Base-by-base conservation (phyloP, 148 eudicot species). In the Spergularia marina region DNA sequence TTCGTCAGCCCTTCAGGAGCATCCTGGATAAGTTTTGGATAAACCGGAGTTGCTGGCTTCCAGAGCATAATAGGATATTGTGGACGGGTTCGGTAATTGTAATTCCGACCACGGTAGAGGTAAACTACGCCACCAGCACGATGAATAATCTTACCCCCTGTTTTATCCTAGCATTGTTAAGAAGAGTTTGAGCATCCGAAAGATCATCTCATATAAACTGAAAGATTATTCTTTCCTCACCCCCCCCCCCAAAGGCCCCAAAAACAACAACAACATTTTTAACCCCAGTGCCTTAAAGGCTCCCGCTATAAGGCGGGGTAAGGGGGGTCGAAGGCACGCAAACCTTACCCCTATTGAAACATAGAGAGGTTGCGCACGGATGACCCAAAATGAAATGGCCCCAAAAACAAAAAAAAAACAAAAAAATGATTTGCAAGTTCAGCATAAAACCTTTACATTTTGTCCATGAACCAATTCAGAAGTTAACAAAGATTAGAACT, bases 21-120 rank as follows among this genome's bases (percentile, higher is more conserved):
- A 73, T 88, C 92, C 84, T 90, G 91, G 73, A 95, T 95, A 67
- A 95, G 98, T 81, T 94, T 94, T 6, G 98, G 98, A 66, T 95
- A 95, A 74, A 95, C 96, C 1, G 98, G 98, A 36, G 97, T 77
- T 62, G 97, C 98, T 66, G 98, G 97, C 86, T 92, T 95, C 98
- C 98, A 95, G 16, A 95, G 92, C 98, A 95, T 92, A 73, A 90
- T 76, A 1, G 98, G 98, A 66, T 84, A 89, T 71, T 81, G 74
- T 39, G 98, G 98, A 56, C 98, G 97, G 72, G 84, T 82, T 34
- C 79, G 83, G 72, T 85, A 91, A 70, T 95, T 86, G 74, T 95
- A 95, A 77, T 95, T 89, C 69, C 97, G 91, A 15, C 98, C 98
- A 53, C 98, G 90, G 70, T 89, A 92, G 12, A 95, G 76, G 83